These are phyloP conservation scores for Striga hermonthica DNA, from an alignment of 305 asterid genomes.

Conservation along the genomic window DNA sequence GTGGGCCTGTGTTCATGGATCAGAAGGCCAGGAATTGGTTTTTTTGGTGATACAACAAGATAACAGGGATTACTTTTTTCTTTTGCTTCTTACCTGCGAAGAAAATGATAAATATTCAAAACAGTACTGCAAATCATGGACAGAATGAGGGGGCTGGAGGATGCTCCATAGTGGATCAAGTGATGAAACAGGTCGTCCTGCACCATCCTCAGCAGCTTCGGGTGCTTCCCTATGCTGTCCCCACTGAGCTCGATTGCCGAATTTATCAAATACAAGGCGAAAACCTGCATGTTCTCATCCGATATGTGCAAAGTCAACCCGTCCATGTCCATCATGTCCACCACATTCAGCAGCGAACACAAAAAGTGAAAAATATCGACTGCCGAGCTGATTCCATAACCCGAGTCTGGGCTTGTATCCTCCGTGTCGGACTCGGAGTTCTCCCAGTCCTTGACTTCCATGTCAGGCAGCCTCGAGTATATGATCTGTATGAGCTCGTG, in stretches of 20 bases:
- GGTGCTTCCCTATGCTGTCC: conserved; percentile 87
- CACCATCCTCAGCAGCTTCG: conserved; percentile 82
- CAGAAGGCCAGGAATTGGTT: not conserved
- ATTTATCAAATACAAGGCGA: conserved; percentile 68
- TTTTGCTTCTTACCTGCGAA: conserved; percentile 59
- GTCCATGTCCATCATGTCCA: conserved; percentile 57
- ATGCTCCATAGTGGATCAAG: conserved; percentile 68
- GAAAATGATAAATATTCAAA: conserved; percentile 76
- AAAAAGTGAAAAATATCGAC: conserved; percentile 84
- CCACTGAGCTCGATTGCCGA: conserved; percentile 83
- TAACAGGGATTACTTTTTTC: too few relatives aligned
- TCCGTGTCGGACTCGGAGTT: conserved; percentile 82
- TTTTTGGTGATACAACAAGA: not conserved
- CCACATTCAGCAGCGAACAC: conserved; percentile 83
- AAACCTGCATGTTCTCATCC: conserved; percentile 71
- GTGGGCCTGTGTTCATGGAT: conserved; percentile 11
- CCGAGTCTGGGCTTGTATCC: conserved; percentile 57
- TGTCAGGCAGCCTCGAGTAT: conserved; percentile 63
- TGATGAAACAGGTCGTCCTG: conserved; percentile 91
- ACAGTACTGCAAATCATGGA: conserved; percentile 90
- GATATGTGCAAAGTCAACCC: conserved; percentile 47
- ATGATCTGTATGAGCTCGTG: conserved; percentile 76
- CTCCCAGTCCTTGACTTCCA: conserved; percentile 78
- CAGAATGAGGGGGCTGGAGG: conserved; percentile 66
- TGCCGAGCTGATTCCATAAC: conserved; percentile 74